Evolutionary conservation across 2,329 filamentous ascomycete species (phyloP).

Genomic region (Talaromyces sp.): DNA sequence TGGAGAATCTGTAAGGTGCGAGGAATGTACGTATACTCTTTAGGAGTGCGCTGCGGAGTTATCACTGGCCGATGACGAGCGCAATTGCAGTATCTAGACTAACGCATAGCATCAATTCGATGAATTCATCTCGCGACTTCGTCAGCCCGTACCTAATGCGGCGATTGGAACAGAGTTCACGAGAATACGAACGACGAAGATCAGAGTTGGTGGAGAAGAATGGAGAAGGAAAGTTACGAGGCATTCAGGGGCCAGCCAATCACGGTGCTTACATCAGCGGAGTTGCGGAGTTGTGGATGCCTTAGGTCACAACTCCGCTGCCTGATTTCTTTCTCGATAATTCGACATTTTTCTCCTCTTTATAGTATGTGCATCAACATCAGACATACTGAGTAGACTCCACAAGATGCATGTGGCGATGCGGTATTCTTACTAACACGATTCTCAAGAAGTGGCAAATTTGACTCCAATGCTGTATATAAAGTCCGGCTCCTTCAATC

Average conservation of each 20-base stretch:
- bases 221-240: neutral
- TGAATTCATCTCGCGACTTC: neutral
- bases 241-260: slow-evolving; percentile 13
- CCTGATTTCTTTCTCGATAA: neutral
- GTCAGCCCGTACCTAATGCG: neutral
- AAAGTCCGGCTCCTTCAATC: neutral
- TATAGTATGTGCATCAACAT: neutral
- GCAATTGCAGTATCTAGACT: neutral
- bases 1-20: slow-evolving; percentile 7
- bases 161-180: neutral
- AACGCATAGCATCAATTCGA: neutral
- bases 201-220: neutral
- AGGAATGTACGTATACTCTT: neutral
- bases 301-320: slow-evolving; percentile 8
- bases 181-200: neutral
- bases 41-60: neutral
- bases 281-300: slow-evolving; percentile 2
- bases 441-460: neutral
- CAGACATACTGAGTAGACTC: too few relatives aligned
- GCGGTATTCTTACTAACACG: slow-evolving; percentile 12
- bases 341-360: neutral
- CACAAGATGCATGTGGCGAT: neutral
- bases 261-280: neutral
- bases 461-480: neutral
- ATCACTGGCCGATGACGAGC: neutral